These are phyloP conservation scores for Paxillus rubicundulus DNA, from an alignment of 768 basidiomycete genomes.

Conservation along the genomic window DNA sequence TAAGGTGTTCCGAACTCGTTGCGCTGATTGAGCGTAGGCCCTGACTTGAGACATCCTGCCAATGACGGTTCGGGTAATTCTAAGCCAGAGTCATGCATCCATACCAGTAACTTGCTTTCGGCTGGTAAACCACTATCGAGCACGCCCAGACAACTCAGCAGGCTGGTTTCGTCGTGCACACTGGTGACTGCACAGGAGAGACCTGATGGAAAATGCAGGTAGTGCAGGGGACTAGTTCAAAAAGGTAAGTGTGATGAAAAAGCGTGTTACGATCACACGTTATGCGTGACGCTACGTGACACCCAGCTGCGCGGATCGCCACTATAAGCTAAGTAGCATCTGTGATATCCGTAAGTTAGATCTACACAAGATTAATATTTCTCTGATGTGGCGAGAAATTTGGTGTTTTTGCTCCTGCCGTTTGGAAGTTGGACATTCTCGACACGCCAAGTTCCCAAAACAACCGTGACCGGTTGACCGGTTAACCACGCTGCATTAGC, in stretches of 20 bases:
- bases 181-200: background rate
- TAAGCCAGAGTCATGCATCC: background rate
- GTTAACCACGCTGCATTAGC: background rate
- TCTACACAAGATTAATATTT: constrained; percentile 5
- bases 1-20: constrained; percentile 17
- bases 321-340: too few species aligned
- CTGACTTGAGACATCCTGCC: constrained; percentile 4
- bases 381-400: constrained; percentile 4
- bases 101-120: background rate
- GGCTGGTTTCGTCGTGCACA: constrained; percentile 3
- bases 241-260: constrained; percentile 13
- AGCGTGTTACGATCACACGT: constrained; percentile 7
- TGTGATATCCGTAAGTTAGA: constrained; percentile 8
- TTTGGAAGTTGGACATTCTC: background rate
- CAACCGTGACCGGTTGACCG: background rate
- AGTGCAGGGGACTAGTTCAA: background rate
- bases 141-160: background rate
- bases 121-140: constrained; percentile 4
- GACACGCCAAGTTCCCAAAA: background rate
- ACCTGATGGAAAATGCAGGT: background rate
- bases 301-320: constrained; percentile 10
- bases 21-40: constrained; percentile 29
- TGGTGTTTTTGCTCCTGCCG: constrained; percentile 3
- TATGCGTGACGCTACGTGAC: constrained; percentile 3
- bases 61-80: constrained; percentile 9